Evolutionary conservation across 2,329 filamentous ascomycete species (phyloP), one percentile per base, ranked within the genome.

Genomic region (Huntiella decipiens): DNA sequence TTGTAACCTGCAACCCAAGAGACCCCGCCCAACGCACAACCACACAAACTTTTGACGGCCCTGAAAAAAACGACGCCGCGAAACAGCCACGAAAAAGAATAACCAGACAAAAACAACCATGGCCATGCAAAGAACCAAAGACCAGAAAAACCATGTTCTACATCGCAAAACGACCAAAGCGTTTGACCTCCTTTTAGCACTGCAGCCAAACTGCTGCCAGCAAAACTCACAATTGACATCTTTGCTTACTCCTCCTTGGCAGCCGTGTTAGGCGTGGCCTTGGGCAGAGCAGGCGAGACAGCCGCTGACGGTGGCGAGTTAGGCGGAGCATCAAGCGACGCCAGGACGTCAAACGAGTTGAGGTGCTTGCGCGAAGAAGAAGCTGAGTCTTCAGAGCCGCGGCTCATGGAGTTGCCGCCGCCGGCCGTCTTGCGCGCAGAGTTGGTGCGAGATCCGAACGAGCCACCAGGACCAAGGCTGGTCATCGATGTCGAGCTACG

Each of bases 381-480:
- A 55, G 77, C 82, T 51, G 87, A 95, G 55, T 93, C 86, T 56
- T 93, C 86, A 50, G 77, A 78, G 51, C 77, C 73, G 55, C 82
- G 77, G 54, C 74, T 74, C 53, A 87, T 67, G 53, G 79, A 71
- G 55, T 79, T 74, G 56, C 79, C 79, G 53, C 82, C 82, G 50
- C 82, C 82, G 54, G 91, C 71, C 58, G 79, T 77, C 15, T 22
- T 34, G 54, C 85, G 78, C 52, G 86, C 83, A 59, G 87, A 95
- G 67, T 85, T 88, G 67, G 83, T 92, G 53, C 91, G 79, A n/a
- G 81, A 83, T 53, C 74, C 77, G 56, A 95, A 82, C 71, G 93
- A 82, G 51, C 84, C 87, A 44, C 81, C 80, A 10, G 91, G 88
- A 28, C 85, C 87, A 52, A 96, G 64, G 55, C 73, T 66, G 57